Conservation (phyloP, 2,329 filamentous ascomycete species). For the Pestalotiopsis sp. region DNA sequence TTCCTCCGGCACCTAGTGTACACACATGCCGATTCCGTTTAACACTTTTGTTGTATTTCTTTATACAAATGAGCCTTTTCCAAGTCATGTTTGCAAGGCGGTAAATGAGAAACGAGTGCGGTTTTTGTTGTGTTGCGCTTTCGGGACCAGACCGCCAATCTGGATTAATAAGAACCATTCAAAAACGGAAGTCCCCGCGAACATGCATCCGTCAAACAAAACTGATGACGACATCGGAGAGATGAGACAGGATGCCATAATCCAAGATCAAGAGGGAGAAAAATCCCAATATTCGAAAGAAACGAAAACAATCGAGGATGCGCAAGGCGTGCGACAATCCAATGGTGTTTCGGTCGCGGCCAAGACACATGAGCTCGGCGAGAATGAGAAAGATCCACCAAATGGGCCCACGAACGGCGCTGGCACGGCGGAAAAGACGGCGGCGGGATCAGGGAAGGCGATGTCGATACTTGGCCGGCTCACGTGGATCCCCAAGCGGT, state of each 20-base stretch:
- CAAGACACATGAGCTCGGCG: neutral
- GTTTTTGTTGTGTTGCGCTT: neutral
- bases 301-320: neutral
- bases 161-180: neutral
- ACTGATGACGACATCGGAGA: constrained; percentile 7
- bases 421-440: neutral
- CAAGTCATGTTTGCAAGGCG: neutral
- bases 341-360: neutral
- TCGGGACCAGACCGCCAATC: neutral
- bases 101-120: neutral
- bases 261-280: neutral
- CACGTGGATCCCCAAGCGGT: constrained; percentile 65
- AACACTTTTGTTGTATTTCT: neutral
- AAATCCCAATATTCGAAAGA: neutral
- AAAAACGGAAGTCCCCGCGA: neutral
- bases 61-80: neutral
- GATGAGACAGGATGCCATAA: neutral
- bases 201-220: neutral
- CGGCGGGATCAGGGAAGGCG: neutral
- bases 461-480: constrained; percentile 33
- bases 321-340: neutral
- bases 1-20: neutral
- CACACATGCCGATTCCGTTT: neutral
- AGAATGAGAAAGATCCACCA: neutral
- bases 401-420: neutral